phyloP scores from a whole-genome alignment of 2,329 filamentous ascomycete species.

The Apiospora malaysiana region DNA sequence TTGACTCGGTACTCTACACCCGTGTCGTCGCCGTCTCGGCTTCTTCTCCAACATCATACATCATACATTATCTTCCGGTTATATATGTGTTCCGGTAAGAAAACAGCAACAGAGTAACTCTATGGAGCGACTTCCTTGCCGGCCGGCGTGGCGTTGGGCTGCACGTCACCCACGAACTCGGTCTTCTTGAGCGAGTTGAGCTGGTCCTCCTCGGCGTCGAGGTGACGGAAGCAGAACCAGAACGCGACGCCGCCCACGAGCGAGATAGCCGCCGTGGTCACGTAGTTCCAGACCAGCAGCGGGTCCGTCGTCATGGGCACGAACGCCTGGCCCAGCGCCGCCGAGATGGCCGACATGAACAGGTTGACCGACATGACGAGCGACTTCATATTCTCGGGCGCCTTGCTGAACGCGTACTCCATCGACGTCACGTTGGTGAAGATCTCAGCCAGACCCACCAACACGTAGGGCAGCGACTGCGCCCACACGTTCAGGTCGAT shows the following conservation, averaged over 20 bases:
- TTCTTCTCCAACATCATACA: not conserved
- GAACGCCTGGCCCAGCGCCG: slow-evolving; percentile 53
- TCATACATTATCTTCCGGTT: not conserved
- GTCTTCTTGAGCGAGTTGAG: slow-evolving; percentile 53
- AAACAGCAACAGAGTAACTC: too few species aligned
- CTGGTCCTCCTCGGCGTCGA: slow-evolving; percentile 71
- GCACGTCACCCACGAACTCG: slow-evolving; percentile 7
- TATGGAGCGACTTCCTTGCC: not conserved
- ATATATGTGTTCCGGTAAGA: not conserved
- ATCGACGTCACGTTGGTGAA: slow-evolving; percentile 67
- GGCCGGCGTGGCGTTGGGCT: not conserved
- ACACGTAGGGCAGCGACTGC: slow-evolving; percentile 55
- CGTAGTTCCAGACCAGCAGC: slow-evolving; percentile 65
- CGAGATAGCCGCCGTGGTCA: slow-evolving; percentile 64
- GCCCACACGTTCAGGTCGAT: slow-evolving; percentile 57
- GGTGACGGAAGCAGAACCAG: slow-evolving; percentile 70
- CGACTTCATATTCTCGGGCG: slow-evolving; percentile 68
- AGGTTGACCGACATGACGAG: slow-evolving; percentile 62
- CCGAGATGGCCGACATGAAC: slow-evolving; percentile 63
- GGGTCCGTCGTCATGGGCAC: slow-evolving; percentile 50
- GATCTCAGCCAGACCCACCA: slow-evolving; percentile 61
- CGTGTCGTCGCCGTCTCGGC: not conserved
- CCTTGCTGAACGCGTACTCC: slow-evolving; percentile 73
- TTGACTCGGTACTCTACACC: not conserved
- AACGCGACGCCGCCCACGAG: slow-evolving; percentile 67